Evolutionary conservation across 2,329 filamentous ascomycete species (phyloP).

Genomic region (Drechslera avenae): DNA sequence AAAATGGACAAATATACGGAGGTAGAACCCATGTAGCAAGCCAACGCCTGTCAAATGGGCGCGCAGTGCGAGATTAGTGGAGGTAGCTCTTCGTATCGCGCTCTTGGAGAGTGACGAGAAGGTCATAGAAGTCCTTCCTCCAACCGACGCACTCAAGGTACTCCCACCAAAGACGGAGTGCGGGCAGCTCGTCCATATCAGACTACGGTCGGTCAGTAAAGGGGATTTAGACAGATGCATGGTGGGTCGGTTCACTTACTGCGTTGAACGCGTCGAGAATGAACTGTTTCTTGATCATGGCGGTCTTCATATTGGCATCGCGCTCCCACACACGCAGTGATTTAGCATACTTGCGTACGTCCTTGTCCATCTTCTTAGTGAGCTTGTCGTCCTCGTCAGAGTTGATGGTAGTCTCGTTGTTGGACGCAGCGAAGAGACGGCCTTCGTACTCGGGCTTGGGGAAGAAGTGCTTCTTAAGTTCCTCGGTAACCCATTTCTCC

Average conservation of each 20-base stretch:
- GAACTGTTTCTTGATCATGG: slow-evolving; percentile 43
- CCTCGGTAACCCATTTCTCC: slow-evolving; percentile 51
- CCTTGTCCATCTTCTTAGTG: slow-evolving; percentile 33
- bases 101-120: slow-evolving; percentile 41
- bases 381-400: slow-evolving; percentile 28
- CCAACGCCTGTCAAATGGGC: too few species aligned
- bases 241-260: slow-evolving; percentile 26
- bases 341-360: slow-evolving; percentile 43
- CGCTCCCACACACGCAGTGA: slow-evolving; percentile 50
- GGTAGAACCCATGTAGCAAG: too few species aligned
- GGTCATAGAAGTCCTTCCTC: slow-evolving; percentile 50
- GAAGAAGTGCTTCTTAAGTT: slow-evolving; percentile 51
- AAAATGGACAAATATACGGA: too few species aligned
- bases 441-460: slow-evolving; percentile 51
- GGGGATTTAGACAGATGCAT: not conserved
- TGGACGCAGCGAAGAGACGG: slow-evolving; percentile 20
- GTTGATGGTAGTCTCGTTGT: slow-evolving; percentile 20
- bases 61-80: not conserved
- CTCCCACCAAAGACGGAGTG: slow-evolving; percentile 55
- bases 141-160: slow-evolving; percentile 54
- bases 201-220: slow-evolving; percentile 25
- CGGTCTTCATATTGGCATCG: slow-evolving; percentile 43
- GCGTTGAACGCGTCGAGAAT: slow-evolving; percentile 49
- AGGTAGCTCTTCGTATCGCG: slow-evolving; percentile 11
- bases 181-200: slow-evolving; percentile 49